Evolutionary conservation across 164 flowering plant species (phyloP).

Genomic region (Akebia trifoliata): DNA sequence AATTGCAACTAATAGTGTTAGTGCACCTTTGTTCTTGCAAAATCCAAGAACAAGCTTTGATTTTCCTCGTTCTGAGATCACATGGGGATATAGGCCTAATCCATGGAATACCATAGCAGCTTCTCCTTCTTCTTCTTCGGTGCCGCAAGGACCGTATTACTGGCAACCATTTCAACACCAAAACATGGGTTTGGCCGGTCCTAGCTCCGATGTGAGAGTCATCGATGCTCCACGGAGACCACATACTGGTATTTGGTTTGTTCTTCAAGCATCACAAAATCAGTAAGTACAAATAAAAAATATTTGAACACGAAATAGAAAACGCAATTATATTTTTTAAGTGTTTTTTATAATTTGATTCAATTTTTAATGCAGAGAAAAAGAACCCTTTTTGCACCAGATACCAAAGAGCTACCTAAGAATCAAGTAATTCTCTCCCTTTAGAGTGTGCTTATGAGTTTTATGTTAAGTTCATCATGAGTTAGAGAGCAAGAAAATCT

Average conservation of each 20-base stretch:
- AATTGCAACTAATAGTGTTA: constrained; percentile 4
- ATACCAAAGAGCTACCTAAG: constrained; percentile 85
- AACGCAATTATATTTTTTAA: too few relatives aligned
- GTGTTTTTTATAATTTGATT: not conserved
- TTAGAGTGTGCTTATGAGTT: too few relatives aligned
- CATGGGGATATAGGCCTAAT: constrained; percentile 36
- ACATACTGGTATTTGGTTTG: constrained; percentile 77
- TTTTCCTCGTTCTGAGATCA: constrained; percentile 16
- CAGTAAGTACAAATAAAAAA: constrained; percentile 54
- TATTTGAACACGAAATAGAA: too few relatives aligned
- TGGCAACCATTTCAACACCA: constrained; percentile 25
- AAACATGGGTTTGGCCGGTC: constrained; percentile 23
- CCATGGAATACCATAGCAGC: constrained; percentile 22
- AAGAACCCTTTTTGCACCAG: constrained; percentile 87
- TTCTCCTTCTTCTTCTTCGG: constrained; percentile 37
- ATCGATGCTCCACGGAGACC: constrained; percentile 61
- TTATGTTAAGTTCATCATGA: too few relatives aligned
- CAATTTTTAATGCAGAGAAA: constrained; percentile 45
- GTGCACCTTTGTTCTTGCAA: constrained; percentile 26
- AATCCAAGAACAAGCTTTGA: constrained; percentile 17
- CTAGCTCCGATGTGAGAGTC: constrained; percentile 30
- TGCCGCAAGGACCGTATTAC: constrained; percentile 34
- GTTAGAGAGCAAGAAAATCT: too few relatives aligned
- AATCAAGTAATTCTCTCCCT: constrained; percentile 53
- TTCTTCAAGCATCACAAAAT: constrained; percentile 64